phyloP scores from a whole-genome alignment of 1,284 basidiomycete genomes.

The Trametes sp. region DNA sequence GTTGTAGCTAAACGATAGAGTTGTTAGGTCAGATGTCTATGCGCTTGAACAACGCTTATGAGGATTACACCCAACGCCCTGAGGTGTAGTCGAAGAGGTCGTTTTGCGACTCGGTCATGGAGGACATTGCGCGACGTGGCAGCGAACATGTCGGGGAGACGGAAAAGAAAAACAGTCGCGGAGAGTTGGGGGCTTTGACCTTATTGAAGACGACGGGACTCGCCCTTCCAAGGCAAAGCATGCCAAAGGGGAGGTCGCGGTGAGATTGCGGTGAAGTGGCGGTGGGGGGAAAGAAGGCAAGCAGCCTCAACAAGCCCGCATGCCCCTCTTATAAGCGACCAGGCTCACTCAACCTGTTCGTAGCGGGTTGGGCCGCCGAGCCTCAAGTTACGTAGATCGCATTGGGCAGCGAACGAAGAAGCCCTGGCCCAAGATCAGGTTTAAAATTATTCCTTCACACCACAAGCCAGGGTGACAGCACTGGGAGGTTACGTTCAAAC shows the following conservation, averaged over 20 bases:
- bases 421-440: no score
- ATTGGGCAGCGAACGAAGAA: no score
- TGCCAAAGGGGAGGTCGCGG: neutral
- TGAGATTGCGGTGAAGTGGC: conserved; percentile 1
- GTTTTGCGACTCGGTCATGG: conserved; percentile 39
- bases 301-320: no score
- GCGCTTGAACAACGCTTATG: conserved; percentile 35
- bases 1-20: conserved; percentile 46
- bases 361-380: no score
- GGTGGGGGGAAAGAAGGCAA: neutral
- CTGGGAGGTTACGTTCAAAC: no score
- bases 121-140: conserved; percentile 46
- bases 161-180: neutral
- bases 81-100: conserved; percentile 53
- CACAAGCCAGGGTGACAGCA: no score
- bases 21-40: conserved; percentile 41
- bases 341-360: no score
- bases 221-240: conserved; percentile 1
- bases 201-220: neutral
- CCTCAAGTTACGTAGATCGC: no score
- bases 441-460: no score
- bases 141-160: conserved; percentile 25
- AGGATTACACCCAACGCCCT: conserved; percentile 52
- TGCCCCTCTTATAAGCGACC: no score
- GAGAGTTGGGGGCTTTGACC: neutral